phyloP scores from a whole-genome alignment of 768 basidiomycete genomes.

The Aureoboletus auriporus region DNA sequence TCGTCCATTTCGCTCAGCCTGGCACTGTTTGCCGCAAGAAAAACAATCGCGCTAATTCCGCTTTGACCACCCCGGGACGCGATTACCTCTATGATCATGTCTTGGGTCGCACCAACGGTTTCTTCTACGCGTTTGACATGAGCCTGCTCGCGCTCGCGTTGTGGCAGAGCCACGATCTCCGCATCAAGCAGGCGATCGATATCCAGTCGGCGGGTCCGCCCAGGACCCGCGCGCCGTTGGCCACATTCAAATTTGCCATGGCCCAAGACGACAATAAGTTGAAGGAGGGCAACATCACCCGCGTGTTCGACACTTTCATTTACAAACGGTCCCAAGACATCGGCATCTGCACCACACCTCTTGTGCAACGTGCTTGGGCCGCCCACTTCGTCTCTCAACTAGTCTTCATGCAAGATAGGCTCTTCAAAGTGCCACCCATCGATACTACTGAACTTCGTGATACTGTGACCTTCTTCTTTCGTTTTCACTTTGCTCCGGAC shows the following conservation, averaged over 20 bases:
- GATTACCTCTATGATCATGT: slow-evolving; percentile 28
- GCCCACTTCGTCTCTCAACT: slow-evolving; percentile 28
- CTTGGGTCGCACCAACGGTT: slow-evolving; percentile 25
- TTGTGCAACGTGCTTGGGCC: slow-evolving; percentile 31
- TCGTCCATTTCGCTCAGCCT: slow-evolving; percentile 21
- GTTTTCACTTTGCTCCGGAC: neutral
- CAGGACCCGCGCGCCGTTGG: slow-evolving; percentile 14
- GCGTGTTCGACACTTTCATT: slow-evolving; percentile 6
- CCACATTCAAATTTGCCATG: slow-evolving; percentile 15
- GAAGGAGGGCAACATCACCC: slow-evolving; percentile 14
- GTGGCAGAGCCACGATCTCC: slow-evolving; percentile 29
- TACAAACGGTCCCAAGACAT: slow-evolving; percentile 4
- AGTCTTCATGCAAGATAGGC: slow-evolving; percentile 16
- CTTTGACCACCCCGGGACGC: slow-evolving; percentile 16
- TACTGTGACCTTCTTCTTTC: slow-evolving; percentile 8
- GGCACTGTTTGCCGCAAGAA: slow-evolving; percentile 19
- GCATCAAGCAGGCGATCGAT: slow-evolving; percentile 32
- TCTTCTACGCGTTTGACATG: slow-evolving; percentile 30
- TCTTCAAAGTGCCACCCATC: slow-evolving; percentile 21
- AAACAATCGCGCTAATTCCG: slow-evolving; percentile 29
- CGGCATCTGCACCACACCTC: slow-evolving; percentile 7
- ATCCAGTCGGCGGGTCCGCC: slow-evolving; percentile 20
- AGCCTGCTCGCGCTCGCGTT: slow-evolving; percentile 25
- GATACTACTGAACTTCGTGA: slow-evolving; percentile 24
- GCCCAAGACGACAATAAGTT: neutral